Conservation (phyloP, 1,139 yeast genomes). For the Suhomyces ambrosiae region DNA sequence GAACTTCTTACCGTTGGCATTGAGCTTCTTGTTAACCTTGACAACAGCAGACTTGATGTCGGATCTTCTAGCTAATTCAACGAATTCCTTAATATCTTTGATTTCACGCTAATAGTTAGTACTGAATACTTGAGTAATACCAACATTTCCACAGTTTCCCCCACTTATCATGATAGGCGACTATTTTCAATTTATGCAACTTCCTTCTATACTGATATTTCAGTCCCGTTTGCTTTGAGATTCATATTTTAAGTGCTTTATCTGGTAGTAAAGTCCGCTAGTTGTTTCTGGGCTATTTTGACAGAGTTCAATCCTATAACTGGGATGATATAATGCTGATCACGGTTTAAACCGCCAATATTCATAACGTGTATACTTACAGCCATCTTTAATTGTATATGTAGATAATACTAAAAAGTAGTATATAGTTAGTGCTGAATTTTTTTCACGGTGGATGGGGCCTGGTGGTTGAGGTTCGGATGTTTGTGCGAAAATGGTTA, state of each 20-base stretch:
- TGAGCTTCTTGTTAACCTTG: constrained; percentile 85
- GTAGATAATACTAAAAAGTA: constrained; percentile 12
- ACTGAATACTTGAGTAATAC: too few relatives aligned
- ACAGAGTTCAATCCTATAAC: too few relatives aligned
- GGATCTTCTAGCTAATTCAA: constrained; percentile 96
- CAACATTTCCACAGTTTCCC: too few relatives aligned
- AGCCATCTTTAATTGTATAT: constrained; percentile 31
- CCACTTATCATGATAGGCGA: too few relatives aligned
- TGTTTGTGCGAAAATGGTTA: constrained; percentile 1
- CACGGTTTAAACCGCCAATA: background rate
- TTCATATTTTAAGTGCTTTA: too few relatives aligned
- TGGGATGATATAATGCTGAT: background rate
- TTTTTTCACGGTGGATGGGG: constrained; percentile 13
- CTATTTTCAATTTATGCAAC: too few relatives aligned
- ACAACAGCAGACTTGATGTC: constrained; percentile 93
- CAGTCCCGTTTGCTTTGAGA: too few relatives aligned
- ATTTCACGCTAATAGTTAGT: constrained; percentile 60
- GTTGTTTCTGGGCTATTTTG: too few relatives aligned
- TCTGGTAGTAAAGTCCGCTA: too few relatives aligned
- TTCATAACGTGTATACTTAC: constrained; percentile 25
- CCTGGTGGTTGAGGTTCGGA: constrained; percentile 3
- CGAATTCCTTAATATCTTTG: constrained; percentile 96
- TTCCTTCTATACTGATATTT: too few relatives aligned
- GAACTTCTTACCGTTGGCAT: constrained; percentile 82
- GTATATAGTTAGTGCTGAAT: constrained; percentile 7